These are phyloP conservation scores for Chamaenerion angustifolium DNA, from an alignment of 345 rosid species.

Conservation along the genomic window DNA sequence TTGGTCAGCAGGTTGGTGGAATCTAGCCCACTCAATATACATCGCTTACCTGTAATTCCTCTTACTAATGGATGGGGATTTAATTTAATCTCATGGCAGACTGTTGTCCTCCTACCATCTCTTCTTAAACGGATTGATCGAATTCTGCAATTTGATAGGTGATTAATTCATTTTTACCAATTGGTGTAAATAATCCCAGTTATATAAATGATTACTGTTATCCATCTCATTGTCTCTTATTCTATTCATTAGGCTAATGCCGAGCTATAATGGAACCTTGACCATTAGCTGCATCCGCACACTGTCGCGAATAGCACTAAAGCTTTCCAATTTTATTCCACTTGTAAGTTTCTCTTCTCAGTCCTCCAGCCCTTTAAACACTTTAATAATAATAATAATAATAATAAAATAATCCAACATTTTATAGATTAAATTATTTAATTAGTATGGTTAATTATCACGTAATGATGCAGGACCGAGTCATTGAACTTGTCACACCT, in stretches of 20 bases:
- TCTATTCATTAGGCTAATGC: conserved; percentile 53
- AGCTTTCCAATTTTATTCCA: conserved; percentile 66
- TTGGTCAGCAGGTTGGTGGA: conserved; percentile 70
- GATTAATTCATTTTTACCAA: conserved; percentile 7
- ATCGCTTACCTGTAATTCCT: background rate
- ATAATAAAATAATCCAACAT: no score
- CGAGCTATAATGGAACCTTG: conserved; percentile 88
- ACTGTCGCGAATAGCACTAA: conserved; percentile 67
- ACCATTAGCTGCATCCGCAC: conserved; percentile 87
- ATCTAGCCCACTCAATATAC: background rate
- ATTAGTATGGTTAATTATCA: no score
- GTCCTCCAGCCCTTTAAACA: no score
- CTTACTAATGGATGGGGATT: background rate
- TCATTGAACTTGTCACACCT: conserved; percentile 60
- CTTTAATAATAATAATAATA: no score
- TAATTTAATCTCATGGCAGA: conserved; percentile 39
- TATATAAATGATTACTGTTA: no score
- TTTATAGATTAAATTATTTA: no score
- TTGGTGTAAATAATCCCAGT: conserved; percentile 2
- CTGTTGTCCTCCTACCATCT: conserved; percentile 57
- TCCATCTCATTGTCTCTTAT: no score
- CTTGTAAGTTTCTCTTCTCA: conserved; percentile 34
- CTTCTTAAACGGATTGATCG: conserved; percentile 93
- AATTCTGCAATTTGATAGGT: conserved; percentile 95
- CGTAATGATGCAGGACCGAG: conserved; percentile 45